These are phyloP conservation scores for Pleurotus djamor DNA, from an alignment of 768 basidiomycete genomes.

Conservation along the genomic window DNA sequence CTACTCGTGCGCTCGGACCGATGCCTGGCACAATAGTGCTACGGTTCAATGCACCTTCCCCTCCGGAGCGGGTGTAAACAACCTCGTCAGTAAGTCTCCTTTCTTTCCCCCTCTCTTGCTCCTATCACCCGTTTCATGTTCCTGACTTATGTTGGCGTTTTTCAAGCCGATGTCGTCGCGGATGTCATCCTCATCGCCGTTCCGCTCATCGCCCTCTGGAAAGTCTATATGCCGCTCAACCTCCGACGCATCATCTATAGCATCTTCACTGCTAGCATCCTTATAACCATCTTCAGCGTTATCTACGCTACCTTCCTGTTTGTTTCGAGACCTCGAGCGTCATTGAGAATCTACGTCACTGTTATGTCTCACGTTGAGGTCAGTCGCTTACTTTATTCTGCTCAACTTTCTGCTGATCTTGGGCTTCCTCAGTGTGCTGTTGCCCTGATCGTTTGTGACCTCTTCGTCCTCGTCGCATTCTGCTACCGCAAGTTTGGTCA, in stretches of 20 bases:
- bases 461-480: neutral
- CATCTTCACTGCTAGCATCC: conserved; percentile 6
- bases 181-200: conserved; percentile 6
- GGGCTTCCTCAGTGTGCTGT: neutral
- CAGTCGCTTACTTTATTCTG: neutral
- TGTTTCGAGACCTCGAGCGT: neutral
- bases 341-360: neutral
- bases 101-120: neutral
- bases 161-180: conserved; percentile 8
- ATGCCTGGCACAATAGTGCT: neutral
- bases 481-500: neutral
- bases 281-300: conserved; percentile 6
- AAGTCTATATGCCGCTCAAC: conserved; percentile 3
- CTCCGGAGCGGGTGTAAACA: neutral
- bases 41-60: neutral
- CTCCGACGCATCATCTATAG: conserved; percentile 8
- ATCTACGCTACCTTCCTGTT: conserved; percentile 3
- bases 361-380: neutral
- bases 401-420: neutral
- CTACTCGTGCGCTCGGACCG: neutral
- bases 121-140: no score
- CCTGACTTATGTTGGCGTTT: no score
- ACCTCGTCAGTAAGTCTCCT: neutral
- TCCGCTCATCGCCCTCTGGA: conserved; percentile 7
- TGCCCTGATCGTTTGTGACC: neutral